Evolutionary conservation across 2,329 filamentous ascomycete species (phyloP).

Genomic region (Metarhizium guizhouense): DNA sequence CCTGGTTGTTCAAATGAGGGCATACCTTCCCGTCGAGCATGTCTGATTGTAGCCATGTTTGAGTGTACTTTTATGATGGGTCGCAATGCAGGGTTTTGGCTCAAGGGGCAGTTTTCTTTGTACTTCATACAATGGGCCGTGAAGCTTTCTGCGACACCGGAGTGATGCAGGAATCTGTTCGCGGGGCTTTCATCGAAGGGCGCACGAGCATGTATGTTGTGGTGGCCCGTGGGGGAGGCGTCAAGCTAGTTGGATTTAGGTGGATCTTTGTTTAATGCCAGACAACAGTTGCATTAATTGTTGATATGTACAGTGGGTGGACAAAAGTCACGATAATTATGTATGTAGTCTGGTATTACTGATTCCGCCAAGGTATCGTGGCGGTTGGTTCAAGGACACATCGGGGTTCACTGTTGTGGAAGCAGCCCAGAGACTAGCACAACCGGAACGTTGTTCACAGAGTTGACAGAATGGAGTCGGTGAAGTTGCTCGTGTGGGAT

Average conservation of each 20-base stretch:
- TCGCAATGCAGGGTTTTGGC: not conserved
- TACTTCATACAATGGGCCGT: not conserved
- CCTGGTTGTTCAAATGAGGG: not conserved
- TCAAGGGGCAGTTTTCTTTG: not conserved
- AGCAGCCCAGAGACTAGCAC: no score
- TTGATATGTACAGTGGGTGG: no score
- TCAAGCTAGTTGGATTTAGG: not conserved
- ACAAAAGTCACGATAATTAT: no score
- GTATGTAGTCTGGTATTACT: no score
- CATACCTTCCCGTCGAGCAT: conserved; percentile 52
- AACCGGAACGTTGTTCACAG: no score
- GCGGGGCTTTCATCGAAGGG: not conserved
- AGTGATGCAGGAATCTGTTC: not conserved
- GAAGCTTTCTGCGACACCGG: not conserved
- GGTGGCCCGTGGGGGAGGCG: not conserved
- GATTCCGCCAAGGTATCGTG: no score
- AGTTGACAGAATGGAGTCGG: no score
- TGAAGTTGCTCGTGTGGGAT: no score
- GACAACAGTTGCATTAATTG: no score
- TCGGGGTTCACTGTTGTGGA: no score
- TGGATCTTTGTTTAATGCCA: not conserved
- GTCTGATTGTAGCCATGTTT: conserved; percentile 17
- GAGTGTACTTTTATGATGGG: not conserved
- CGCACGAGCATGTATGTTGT: not conserved
- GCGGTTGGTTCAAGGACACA: no score